Conservation (phyloP, 345 rosid species). For the Mallotus nudiflorus region DNA sequence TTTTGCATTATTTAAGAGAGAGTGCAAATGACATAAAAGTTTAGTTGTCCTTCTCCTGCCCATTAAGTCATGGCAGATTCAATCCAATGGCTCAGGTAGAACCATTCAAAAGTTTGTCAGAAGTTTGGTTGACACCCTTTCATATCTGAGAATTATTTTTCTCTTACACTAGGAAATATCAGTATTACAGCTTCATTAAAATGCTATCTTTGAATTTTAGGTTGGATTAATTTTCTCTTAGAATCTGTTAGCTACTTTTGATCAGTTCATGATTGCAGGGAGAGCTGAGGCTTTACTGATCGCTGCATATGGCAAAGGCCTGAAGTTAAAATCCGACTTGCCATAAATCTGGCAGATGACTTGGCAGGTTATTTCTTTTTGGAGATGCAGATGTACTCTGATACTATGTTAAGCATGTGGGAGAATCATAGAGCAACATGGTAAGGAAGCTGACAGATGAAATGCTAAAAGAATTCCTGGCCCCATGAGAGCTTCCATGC, state of each 20-base stretch:
- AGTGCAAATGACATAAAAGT: too few species aligned
- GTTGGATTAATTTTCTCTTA: background rate
- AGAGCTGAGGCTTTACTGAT: constrained; percentile 88
- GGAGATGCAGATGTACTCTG: background rate
- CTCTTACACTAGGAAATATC: too few species aligned
- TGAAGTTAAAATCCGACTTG: constrained; percentile 36
- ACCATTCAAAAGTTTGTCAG: too few species aligned
- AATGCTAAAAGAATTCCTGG: background rate
- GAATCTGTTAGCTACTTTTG: background rate
- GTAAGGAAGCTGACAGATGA: background rate
- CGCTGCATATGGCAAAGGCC: constrained; percentile 74
- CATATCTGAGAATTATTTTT: too few species aligned
- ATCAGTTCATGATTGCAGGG: constrained; percentile 39
- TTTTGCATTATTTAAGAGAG: too few species aligned
- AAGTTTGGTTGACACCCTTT: too few species aligned
- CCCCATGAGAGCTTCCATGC: background rate
- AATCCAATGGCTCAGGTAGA: too few species aligned
- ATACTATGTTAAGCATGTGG: background rate
- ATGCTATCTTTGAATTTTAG: background rate
- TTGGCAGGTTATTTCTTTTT: background rate
- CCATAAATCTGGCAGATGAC: constrained; percentile 4
- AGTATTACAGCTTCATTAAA: background rate
- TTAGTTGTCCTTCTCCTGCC: too few species aligned
- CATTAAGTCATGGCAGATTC: too few species aligned
- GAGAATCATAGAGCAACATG: background rate